Evolutionary conservation across 805 yeast genomes (phyloP), one percentile per base, ranked within the genome.

Genomic region (Lipomyces orientalis): DNA sequence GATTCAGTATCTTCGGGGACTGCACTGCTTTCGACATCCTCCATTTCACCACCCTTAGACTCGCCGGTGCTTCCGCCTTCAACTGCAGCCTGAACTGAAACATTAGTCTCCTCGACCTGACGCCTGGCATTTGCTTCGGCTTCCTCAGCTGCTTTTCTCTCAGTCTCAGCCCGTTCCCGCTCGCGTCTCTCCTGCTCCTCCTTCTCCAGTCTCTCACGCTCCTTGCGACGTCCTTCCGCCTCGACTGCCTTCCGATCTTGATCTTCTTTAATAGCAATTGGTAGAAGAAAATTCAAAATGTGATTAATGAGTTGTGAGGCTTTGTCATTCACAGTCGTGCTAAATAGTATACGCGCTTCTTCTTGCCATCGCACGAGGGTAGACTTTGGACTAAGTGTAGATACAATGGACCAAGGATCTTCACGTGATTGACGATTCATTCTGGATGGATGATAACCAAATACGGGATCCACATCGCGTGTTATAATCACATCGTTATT

Each of bases 281-380:
- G 74, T 31, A 66, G 49, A 31, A 76, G 69, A 10, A 61, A 43
- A 61, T 76, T 75, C 54, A 68, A 61, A 43, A 76, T 66, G 25
- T 72, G 69, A 58, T 72, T 74, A 19, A 73, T 52, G 25, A 77
- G 67, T 34, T 74, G 62, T 35, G 67, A 55, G 14, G 77, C 75
- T 52, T 75, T 78, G 37, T 75, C 77, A 8, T 80, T 79, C 14
- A 77, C 77, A 37, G 75, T 76, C 37, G 80, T 82, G n/a, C 81
- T 83, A 71, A 83, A 83, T 68, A 86, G 85, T 78, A 86, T 79
- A 19, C 82, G 79, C 49, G 84, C 79, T 6, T 85, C 82, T 56
- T 89, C 90, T 51, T 79, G 78, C 95, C 97, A 91, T 71, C 97
- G 82, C 60, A 87, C 88, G 14, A 80, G 77, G 0, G 95, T 87